These are phyloP conservation scores for Mycosphaerelloides madeirae DNA, from an alignment of 2,329 filamentous ascomycete genomes.

Conservation along the genomic window DNA sequence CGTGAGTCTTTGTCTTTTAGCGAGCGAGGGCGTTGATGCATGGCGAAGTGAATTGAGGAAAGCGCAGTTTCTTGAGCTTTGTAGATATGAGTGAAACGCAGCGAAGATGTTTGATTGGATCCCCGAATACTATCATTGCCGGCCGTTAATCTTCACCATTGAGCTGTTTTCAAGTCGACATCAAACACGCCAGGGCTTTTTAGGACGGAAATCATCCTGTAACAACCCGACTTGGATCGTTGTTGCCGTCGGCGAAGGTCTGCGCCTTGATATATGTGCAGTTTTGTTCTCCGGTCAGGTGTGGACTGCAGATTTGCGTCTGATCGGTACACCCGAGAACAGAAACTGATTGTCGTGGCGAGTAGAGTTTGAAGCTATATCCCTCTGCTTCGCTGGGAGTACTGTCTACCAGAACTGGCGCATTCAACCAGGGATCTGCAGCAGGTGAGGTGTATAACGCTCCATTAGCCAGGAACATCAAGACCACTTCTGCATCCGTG, in stretches of 20 bases:
- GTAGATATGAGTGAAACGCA: no score
- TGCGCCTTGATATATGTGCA: background rate
- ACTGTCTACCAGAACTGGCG: background rate
- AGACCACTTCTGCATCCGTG: background rate
- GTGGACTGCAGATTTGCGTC: background rate
- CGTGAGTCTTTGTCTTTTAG: slow-evolving; percentile 17
- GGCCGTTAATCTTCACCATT: no score
- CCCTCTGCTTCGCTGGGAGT: background rate
- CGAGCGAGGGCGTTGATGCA: background rate
- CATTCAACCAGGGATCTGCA: background rate
- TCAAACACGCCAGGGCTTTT: no score
- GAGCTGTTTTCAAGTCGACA: no score
- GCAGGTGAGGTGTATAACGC: background rate
- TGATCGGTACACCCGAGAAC: background rate
- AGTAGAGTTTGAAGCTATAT: background rate
- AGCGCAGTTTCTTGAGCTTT: background rate
- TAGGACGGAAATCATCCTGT: no score
- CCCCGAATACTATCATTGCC: no score
- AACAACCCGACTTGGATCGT: no score
- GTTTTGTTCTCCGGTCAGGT: background rate
- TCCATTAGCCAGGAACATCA: background rate
- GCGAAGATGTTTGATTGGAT: no score
- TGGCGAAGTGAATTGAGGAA: background rate
- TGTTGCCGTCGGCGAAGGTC: background rate
- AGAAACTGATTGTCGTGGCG: background rate